These are phyloP conservation scores for Hemileccinum impolitum DNA, from an alignment of 768 basidiomycete species.

Conservation along the genomic window DNA sequence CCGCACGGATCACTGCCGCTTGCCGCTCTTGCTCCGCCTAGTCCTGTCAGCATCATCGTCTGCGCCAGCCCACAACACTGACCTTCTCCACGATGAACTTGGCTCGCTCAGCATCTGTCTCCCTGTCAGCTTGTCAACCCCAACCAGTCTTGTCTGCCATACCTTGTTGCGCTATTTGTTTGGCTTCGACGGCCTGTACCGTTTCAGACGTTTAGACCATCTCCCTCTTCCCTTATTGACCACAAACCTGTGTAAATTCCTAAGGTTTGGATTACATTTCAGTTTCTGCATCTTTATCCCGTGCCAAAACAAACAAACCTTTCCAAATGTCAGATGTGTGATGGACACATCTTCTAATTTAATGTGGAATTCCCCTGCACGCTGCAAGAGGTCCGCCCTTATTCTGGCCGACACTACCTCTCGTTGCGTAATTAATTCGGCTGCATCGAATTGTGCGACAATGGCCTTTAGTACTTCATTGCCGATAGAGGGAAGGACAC, in stretches of 20 bases:
- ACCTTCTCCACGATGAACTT: slow-evolving; percentile 99
- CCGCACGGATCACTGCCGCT: slow-evolving; percentile 95
- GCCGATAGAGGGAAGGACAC: slow-evolving; percentile 94
- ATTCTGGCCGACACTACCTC: slow-evolving; percentile 96
- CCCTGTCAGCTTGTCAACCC: slow-evolving; percentile 13
- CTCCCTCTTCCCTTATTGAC: neutral
- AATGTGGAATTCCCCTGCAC: slow-evolving; percentile 96
- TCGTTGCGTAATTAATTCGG: slow-evolving; percentile 94
- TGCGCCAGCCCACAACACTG: slow-evolving; percentile 10
- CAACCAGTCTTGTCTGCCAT: slow-evolving; percentile 11
- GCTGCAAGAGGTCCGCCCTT: slow-evolving; percentile 84
- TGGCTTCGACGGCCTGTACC: slow-evolving; percentile 90
- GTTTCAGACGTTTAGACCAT: neutral
- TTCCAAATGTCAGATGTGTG: slow-evolving; percentile 85
- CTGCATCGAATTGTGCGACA: slow-evolving; percentile 97
- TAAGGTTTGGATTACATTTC: slow-evolving; percentile 27
- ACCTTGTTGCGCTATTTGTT: slow-evolving; percentile 99
- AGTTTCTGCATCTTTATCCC: neutral
- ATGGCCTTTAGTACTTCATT: slow-evolving; percentile 98
- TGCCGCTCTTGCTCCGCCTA: slow-evolving; percentile 99
- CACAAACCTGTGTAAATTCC: slow-evolving; percentile 77
- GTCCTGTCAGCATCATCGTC: slow-evolving; percentile 17
- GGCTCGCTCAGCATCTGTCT: slow-evolving; percentile 90
- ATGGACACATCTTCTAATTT: slow-evolving; percentile 96
- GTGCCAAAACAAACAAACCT: slow-evolving; percentile 41